Percentiles rank a stretch among this genome's conserved stretches.
These are phyloP conservation scores for Litchi chinensis DNA, from an alignment of 345 rosid species.

Conservation along the genomic window DNA sequence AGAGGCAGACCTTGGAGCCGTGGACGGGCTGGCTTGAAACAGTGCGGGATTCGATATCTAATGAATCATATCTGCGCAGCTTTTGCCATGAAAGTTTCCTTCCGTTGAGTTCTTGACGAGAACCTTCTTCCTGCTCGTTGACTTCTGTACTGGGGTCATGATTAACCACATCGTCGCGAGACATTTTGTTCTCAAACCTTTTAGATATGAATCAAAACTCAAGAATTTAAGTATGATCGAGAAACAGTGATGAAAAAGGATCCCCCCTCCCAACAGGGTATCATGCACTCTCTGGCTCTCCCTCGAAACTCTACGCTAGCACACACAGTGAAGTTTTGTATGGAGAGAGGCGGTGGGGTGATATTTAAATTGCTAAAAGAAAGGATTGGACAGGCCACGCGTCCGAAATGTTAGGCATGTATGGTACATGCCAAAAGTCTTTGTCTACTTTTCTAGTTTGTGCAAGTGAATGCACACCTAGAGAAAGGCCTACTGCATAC, in stretches of 20 bases:
- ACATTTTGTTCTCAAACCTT: neutral
- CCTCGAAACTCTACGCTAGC: neutral
- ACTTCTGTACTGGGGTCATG: neutral
- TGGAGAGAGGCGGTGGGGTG: neutral
- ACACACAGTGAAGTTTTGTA: no score
- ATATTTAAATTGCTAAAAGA: slow-evolving; percentile 1
- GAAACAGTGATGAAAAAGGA: neutral
- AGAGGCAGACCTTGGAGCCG: slow-evolving; percentile 37
- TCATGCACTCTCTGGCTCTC: neutral
- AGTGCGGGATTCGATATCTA: slow-evolving; percentile 47
- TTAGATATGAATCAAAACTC: neutral
- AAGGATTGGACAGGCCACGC: neutral
- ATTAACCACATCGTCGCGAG: neutral
- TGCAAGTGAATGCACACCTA: no score
- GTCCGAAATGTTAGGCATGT: neutral
- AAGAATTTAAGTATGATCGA: neutral
- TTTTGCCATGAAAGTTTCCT: slow-evolving; percentile 29
- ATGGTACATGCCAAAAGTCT: neutral
- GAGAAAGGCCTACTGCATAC: no score
- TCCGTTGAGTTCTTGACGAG: slow-evolving; percentile 18
- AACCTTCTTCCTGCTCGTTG: neutral
- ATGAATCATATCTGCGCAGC: slow-evolving; percentile 40
- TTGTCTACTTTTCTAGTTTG: no score
- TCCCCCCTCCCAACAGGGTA: neutral
- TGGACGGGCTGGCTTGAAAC: slow-evolving; percentile 14